Evolutionary conservation across 2,329 filamentous ascomycete species (phyloP).

Genomic region (Colletotrichum zoysiae): DNA sequence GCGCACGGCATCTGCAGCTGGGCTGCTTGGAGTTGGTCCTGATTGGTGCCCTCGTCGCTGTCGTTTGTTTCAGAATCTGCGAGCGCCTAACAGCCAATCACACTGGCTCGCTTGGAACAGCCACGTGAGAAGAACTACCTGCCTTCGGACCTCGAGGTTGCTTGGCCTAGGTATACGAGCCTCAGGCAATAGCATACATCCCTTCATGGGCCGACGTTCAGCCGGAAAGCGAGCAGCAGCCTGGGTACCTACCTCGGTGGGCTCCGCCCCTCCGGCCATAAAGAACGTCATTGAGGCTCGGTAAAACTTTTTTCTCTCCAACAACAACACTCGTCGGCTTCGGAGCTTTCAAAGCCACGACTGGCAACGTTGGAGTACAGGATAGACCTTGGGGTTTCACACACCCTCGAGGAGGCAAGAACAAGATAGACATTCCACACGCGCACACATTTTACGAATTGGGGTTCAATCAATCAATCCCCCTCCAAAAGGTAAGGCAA

Average conservation of each 20-base stretch:
- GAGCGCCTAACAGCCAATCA: conserved; percentile 49
- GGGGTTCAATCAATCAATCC: background rate
- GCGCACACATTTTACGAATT: background rate
- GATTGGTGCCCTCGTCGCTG: conserved; percentile 39
- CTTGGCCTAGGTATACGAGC: background rate
- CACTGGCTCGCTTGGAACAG: background rate
- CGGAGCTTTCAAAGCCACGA: conserved; percentile 26
- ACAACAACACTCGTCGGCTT: conserved; percentile 11
- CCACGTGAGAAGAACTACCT: conserved; percentile 1
- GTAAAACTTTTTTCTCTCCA: background rate
- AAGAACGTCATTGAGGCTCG: conserved; percentile 30
- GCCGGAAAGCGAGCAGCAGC: conserved; percentile 25
- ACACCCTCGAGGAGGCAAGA: background rate
- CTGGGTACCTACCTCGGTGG: too few species aligned
- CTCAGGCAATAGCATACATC: conserved; percentile 18
- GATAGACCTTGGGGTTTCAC: background rate
- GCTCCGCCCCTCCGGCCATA: conserved; percentile 17
- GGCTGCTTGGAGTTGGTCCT: background rate
- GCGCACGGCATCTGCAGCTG: conserved; percentile 26
- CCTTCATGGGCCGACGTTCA: conserved; percentile 28
- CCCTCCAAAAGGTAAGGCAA: conserved; percentile 30
- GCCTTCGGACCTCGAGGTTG: background rate
- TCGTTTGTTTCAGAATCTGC: conserved; percentile 55
- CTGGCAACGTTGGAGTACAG: background rate
- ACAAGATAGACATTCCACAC: background rate